Conservation (phyloP, 257 asterid genomes). For the Solanum pennellii region DNA sequence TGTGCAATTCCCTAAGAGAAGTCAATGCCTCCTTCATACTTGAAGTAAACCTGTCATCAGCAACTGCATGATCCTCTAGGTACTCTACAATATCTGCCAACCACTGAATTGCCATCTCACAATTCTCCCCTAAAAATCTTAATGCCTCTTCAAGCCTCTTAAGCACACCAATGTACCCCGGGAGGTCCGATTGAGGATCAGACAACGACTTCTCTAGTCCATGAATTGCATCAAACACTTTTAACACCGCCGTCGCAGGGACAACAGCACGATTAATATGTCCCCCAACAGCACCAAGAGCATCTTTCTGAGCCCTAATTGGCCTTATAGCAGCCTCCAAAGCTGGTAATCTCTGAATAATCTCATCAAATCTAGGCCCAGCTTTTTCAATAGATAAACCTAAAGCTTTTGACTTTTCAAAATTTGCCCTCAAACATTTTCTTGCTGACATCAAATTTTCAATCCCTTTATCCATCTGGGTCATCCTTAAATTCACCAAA, state of each 20-base stretch:
- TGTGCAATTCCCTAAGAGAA: constrained; percentile 43
- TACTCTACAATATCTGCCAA: constrained; percentile 77
- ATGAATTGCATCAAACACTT: constrained; percentile 91
- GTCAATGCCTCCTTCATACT: constrained; percentile 51
- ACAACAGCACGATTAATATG: constrained; percentile 87
- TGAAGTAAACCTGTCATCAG: constrained; percentile 52
- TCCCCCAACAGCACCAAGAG: constrained; percentile 64
- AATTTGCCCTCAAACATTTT: constrained; percentile 45
- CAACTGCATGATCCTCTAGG: constrained; percentile 75
- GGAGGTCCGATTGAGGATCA: constrained; percentile 61
- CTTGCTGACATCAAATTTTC: constrained; percentile 59
- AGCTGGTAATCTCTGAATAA: constrained; percentile 52
- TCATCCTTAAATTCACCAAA: not conserved
- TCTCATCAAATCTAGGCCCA: constrained; percentile 71
- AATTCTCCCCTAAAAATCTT: constrained; percentile 64
- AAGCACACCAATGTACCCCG: constrained; percentile 67
- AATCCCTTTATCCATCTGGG: constrained; percentile 41
- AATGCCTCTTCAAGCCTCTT: constrained; percentile 78
- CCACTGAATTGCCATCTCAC: constrained; percentile 91
- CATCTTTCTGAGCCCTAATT: constrained; percentile 55
- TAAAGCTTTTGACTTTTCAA: constrained; percentile 59
- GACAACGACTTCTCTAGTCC: constrained; percentile 75
- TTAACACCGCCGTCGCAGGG: constrained; percentile 90
- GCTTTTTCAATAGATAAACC: constrained; percentile 44
- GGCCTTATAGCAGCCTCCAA: constrained; percentile 69